Evolutionary conservation across 1,284 basidiomycete species (phyloP).

Genomic region (Apiotrichum montevideense): DNA sequence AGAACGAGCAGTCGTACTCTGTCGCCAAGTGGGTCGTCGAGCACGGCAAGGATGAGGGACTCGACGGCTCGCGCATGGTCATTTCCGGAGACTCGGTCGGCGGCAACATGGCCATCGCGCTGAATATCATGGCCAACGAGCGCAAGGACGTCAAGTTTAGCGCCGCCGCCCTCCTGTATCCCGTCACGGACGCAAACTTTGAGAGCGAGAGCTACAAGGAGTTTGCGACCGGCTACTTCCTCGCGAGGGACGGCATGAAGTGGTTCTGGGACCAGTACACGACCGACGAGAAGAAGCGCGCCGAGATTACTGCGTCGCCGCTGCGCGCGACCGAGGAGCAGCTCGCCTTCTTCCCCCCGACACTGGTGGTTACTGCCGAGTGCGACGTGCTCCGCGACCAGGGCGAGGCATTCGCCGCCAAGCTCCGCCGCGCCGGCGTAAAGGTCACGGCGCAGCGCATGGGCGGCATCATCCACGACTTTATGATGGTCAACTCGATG

Average conservation of each 20-base stretch:
- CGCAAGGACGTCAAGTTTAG: conserved; percentile 5
- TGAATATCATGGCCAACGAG: conserved; percentile 9
- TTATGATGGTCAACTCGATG: conserved; percentile 15
- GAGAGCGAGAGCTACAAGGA: conserved; percentile 11
- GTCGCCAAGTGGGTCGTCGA: conserved; percentile 12
- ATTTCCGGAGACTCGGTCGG: conserved; percentile 15
- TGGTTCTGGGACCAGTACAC: conserved; percentile 21
- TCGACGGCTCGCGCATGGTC: conserved; percentile 7
- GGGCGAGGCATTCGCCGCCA: conserved; percentile 13
- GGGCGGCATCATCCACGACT: conserved; percentile 16
- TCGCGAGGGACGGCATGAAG: conserved; percentile 16
- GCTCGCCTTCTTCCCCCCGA: conserved; percentile 12
- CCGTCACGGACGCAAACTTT: conserved; percentile 15
- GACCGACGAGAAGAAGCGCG: not conserved
- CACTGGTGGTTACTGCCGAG: conserved; percentile 14
- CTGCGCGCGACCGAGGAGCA: conserved; percentile 5
- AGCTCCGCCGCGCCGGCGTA: conserved; percentile 9
- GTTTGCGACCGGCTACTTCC: conserved; percentile 13
- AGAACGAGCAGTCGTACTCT: conserved; percentile 14
- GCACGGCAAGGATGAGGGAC: conserved; percentile 8
- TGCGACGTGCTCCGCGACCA: conserved; percentile 17
- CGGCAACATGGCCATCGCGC: conserved; percentile 14
- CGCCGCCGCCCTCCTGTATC: conserved; percentile 11
- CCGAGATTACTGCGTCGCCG: conserved; percentile 5
- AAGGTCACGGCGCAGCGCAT: conserved; percentile 9